Percentiles rank a stretch among this genome's conserved stretches.
Evolutionary conservation across 768 basidiomycete genomes (phyloP).

Genomic region (Baorangia bicolor): DNA sequence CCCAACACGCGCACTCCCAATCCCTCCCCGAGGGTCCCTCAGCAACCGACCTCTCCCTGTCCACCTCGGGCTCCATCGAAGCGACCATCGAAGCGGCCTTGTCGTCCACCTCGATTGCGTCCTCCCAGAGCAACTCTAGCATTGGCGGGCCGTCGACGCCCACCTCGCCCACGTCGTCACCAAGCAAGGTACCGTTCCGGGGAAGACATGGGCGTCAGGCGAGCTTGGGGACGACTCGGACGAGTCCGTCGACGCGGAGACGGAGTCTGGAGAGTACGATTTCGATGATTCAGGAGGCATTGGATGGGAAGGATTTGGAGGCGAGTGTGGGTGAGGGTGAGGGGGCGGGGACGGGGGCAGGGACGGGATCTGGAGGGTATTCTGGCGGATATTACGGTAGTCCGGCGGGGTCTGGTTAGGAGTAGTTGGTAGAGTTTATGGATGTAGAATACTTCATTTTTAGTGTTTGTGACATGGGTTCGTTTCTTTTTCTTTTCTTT

Average conservation of each 20-base stretch:
- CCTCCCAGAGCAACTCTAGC: constrained; percentile 24
- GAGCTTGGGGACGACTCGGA: constrained; percentile 88
- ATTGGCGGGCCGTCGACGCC: constrained; percentile 18
- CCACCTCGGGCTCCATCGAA: constrained; percentile 43
- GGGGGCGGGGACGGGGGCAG: neutral
- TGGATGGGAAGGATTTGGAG: constrained; percentile 66
- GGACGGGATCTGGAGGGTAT: neutral
- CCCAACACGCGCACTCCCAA: constrained; percentile 31
- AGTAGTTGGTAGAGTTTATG: too few species aligned
- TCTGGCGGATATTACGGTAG: neutral
- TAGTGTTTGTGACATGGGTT: neutral
- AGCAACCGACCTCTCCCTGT: constrained; percentile 40
- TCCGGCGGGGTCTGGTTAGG: neutral
- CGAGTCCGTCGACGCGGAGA: constrained; percentile 89
- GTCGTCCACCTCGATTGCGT: constrained; percentile 24
- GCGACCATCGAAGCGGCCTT: constrained; percentile 38
- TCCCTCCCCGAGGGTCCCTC: constrained; percentile 56
- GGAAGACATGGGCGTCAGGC: constrained; percentile 51
- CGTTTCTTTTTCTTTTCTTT: too few species aligned
- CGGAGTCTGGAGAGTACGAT: constrained; percentile 94
- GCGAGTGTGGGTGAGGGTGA: neutral
- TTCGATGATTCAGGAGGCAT: constrained; percentile 89
- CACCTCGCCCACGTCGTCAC: constrained; percentile 45
- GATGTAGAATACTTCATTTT: neutral
- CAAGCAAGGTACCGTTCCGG: constrained; percentile 52